phyloP scores from a whole-genome alignment of 495 filamentous ascomycete species.

The Chaetomium tenue region DNA sequence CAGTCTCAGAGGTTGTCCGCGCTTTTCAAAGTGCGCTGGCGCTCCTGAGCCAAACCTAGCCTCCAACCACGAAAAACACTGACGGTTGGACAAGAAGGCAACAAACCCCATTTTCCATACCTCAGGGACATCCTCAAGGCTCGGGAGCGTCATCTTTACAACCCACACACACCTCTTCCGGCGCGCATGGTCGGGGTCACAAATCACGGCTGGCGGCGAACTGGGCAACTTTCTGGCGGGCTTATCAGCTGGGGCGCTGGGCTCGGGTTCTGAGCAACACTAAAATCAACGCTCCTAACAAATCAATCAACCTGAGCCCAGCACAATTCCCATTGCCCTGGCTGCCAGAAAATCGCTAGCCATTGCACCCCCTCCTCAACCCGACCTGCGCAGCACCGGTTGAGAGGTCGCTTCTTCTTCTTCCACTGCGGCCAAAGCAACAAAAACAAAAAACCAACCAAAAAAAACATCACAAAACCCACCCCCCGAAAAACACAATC shows the following conservation, averaged over 20 bases:
- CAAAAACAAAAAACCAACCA: neutral
- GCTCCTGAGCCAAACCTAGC: slow-evolving; percentile 51
- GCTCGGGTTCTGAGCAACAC: slow-evolving; percentile 2
- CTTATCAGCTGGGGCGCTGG: neutral
- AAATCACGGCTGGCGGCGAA: neutral
- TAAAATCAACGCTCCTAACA: slow-evolving; percentile 2
- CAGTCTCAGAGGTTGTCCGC: slow-evolving; percentile 72
- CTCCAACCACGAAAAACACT: slow-evolving; percentile 3
- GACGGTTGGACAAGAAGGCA: neutral
- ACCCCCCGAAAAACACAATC: slow-evolving; percentile 2
- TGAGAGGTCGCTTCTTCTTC: slow-evolving; percentile 2
- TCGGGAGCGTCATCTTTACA: neutral
- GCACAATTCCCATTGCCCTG: neutral
- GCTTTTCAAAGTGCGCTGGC: slow-evolving; percentile 78
- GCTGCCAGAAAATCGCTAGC: slow-evolving; percentile 5
- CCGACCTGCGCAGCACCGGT: slow-evolving; percentile 4
- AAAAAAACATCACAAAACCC: neutral
- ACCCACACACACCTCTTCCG: neutral
- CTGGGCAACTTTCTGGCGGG: neutral
- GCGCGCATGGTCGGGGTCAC: slow-evolving; percentile 1
- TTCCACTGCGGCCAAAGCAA: neutral
- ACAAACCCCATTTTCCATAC: neutral
- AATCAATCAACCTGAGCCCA: slow-evolving; percentile 7
- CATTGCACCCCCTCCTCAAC: neutral
- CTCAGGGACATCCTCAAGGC: neutral